Evolutionary conservation across 495 filamentous ascomycete genomes (phyloP).

Genomic region (Xylaria castorea): DNA sequence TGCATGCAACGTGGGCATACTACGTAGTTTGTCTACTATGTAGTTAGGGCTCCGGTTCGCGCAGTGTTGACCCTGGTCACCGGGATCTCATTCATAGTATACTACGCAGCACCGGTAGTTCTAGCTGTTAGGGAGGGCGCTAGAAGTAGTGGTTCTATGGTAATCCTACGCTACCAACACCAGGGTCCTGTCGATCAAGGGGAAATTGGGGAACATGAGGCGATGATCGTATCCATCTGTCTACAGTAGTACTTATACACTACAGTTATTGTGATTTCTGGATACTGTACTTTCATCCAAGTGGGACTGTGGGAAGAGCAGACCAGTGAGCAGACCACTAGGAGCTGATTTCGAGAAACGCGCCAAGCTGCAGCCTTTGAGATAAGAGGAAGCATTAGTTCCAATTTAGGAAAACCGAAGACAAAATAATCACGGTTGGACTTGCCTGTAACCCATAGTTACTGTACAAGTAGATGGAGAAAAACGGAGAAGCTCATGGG

Average conservation of each 20-base stretch:
- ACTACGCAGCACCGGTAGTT: slow-evolving; percentile 11
- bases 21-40: too few species aligned
- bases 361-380: not conserved
- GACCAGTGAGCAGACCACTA: too few species aligned
- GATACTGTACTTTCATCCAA: not conserved
- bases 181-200: not conserved
- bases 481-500: not conserved
- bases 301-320: not conserved
- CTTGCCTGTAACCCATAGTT: not conserved
- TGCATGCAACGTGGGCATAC: slow-evolving; percentile 5
- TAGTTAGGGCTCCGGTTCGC: not conserved
- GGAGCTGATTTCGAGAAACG: not conserved
- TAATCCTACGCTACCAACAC: slow-evolving; percentile 8
- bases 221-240: not conserved
- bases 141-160: not conserved
- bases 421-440: slow-evolving; percentile 3
- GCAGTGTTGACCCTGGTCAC: slow-evolving; percentile 10
- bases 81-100: not conserved
- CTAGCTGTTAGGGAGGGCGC: not conserved
- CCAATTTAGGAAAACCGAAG: slow-evolving; percentile 15
- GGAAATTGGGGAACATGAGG: not conserved
- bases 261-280: not conserved
- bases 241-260: not conserved
- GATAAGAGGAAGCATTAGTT: not conserved
- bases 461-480: too few species aligned